Conservation (phyloP, 2,329 filamentous ascomycete genomes). For the Huntiella savannae region DNA sequence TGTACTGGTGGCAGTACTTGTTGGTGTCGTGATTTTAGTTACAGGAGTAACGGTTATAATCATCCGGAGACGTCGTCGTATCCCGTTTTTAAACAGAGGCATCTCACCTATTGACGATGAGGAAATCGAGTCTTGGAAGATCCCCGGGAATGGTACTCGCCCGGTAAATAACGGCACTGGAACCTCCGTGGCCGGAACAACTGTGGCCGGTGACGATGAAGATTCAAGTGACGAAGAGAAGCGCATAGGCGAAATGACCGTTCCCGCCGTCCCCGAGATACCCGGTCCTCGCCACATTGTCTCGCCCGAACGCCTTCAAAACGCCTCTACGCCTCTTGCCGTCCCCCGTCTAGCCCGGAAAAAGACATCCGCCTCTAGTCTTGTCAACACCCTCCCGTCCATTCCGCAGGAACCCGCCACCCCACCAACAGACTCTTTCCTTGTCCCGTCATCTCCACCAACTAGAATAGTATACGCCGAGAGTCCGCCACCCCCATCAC, state of each 20-base stretch:
- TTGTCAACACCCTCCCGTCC: slow-evolving; percentile 12
- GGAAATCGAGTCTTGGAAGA: slow-evolving; percentile 46
- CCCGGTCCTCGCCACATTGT: too few species aligned
- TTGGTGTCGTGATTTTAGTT: slow-evolving; percentile 20
- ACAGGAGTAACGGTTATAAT: slow-evolving; percentile 20
- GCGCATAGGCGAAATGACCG: not conserved
- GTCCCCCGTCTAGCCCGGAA: slow-evolving; percentile 3
- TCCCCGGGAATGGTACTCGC: slow-evolving; percentile 16
- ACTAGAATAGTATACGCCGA: slow-evolving; percentile 36
- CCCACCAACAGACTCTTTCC: slow-evolving; percentile 14
- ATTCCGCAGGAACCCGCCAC: slow-evolving; percentile 16
- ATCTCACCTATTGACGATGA: slow-evolving; percentile 45
- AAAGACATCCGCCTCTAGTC: slow-evolving; percentile 10
- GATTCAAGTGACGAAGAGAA: not conserved
- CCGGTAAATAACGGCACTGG: slow-evolving; percentile 15
- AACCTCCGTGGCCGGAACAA: not conserved
- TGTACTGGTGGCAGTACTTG: slow-evolving; percentile 31
- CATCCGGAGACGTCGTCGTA: slow-evolving; percentile 20
- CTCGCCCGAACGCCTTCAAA: too few species aligned
- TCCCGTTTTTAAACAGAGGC: slow-evolving; percentile 31
- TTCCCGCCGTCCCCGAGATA: not conserved
- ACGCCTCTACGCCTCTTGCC: not conserved
- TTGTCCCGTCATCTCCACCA: slow-evolving; percentile 17
- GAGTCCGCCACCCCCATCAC: slow-evolving; percentile 12
- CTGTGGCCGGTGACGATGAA: not conserved